phyloP scores from a whole-genome alignment of 2,329 filamentous ascomycete species.

The Pyrenophora teres region DNA sequence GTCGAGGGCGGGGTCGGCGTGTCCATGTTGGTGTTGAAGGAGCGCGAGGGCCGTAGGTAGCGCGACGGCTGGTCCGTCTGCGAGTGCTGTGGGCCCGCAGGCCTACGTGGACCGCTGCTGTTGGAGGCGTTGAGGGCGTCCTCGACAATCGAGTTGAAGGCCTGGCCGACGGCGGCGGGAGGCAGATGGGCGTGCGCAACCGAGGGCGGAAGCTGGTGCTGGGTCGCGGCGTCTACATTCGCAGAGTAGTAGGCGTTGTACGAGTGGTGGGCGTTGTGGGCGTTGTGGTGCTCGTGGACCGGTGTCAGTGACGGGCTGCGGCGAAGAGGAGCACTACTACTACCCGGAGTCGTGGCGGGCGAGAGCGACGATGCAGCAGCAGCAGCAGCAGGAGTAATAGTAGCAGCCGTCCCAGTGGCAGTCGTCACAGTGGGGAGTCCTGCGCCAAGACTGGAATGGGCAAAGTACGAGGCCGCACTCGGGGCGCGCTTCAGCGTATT shows the following conservation, averaged over 20 bases:
- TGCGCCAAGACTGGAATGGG: slow-evolving; percentile 18
- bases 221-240: slow-evolving; percentile 6
- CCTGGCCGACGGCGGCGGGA: slow-evolving; percentile 34
- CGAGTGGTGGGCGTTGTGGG: too few species aligned
- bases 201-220: slow-evolving; percentile 9
- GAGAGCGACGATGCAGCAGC: slow-evolving; percentile 5
- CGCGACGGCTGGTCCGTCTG: slow-evolving; percentile 29
- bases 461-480: slow-evolving; percentile 26
- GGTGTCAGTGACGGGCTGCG: slow-evolving; percentile 26
- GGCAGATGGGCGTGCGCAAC: slow-evolving; percentile 16
- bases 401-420: background rate
- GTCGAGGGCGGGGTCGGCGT: slow-evolving; percentile 41
- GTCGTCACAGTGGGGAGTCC: background rate
- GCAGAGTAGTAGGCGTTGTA: background rate
- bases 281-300: slow-evolving; percentile 21
- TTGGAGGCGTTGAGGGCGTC: slow-evolving; percentile 26
- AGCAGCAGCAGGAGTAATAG: too few species aligned
- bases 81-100: slow-evolving; percentile 36
- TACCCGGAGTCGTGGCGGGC: slow-evolving; percentile 11
- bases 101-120: slow-evolving; percentile 25
- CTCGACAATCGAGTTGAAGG: slow-evolving; percentile 48
- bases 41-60: slow-evolving; percentile 49
- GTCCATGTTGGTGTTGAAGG: slow-evolving; percentile 54
- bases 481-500: slow-evolving; percentile 27
- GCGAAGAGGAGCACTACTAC: slow-evolving; percentile 14